Percentiles rank a stretch among this genome's conserved stretches.
Evolutionary conservation across 805 yeast species (phyloP).

Genomic region (Yamadazyma endophytica): DNA sequence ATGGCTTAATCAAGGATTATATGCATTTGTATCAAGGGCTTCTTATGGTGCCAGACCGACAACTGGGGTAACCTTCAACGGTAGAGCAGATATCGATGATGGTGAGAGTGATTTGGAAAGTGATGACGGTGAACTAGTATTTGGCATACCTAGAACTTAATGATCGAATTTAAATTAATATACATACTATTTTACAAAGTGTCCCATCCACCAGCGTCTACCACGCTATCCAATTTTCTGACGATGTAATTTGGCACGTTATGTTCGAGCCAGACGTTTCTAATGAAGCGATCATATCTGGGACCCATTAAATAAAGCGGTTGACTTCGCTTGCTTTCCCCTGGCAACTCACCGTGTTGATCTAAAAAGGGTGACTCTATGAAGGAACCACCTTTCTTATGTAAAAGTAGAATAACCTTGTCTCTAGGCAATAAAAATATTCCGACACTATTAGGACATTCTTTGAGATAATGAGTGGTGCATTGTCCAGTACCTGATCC

Average conservation of each 20-base stretch:
- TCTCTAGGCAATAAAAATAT: conserved; percentile 70
- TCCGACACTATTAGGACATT: conserved; percentile 65
- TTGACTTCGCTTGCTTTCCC: conserved; percentile 65
- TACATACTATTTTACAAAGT: conserved; percentile 42
- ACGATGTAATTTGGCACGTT: conserved; percentile 74
- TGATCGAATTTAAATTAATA: neutral
- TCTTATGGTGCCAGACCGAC: conserved; percentile 19
- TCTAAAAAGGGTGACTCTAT: conserved; percentile 81
- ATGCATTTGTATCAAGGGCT: conserved; percentile 40
- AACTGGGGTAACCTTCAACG: conserved; percentile 13
- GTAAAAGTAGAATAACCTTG: conserved; percentile 57
- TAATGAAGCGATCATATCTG: conserved; percentile 63
- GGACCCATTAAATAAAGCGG: conserved; percentile 61
- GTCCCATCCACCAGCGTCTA: conserved; percentile 96
- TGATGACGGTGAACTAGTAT: conserved; percentile 5
- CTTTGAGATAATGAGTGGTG: conserved; percentile 60
- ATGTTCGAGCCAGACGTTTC: conserved; percentile 73
- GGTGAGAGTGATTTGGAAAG: conserved; percentile 9
- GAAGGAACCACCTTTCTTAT: conserved; percentile 80
- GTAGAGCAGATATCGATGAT: conserved; percentile 17
- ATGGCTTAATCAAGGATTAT: conserved; percentile 61
- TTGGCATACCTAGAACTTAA: neutral
- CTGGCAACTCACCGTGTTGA: conserved; percentile 80
- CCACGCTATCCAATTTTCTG: conserved; percentile 69
- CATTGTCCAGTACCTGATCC: conserved; percentile 71